A percentile compares a stretch with the other conserved stretches of the same genome.
Evolutionary conservation across 2,329 filamentous ascomycete species (phyloP).

Genomic region (Claviceps arundinis): DNA sequence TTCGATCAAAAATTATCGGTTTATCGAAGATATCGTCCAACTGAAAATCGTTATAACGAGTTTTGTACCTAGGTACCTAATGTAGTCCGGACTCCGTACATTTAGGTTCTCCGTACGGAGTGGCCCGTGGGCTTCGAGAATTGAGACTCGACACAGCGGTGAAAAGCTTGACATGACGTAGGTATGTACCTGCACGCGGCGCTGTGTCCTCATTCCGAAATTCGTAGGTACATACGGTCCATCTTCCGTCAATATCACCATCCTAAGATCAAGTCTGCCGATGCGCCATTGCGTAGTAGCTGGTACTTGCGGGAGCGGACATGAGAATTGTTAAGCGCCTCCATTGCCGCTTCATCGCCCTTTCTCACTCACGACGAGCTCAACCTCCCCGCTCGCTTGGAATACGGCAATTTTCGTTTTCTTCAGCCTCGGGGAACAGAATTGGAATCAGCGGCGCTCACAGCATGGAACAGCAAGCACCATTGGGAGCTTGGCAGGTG

Average conservation of each 20-base stretch:
- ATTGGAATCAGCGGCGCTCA: background rate
- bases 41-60: too few species aligned
- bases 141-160: too few species aligned
- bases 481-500: conserved; percentile 28
- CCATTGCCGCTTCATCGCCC: background rate
- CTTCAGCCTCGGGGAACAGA: background rate
- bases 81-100: too few species aligned
- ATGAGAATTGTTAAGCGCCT: conserved; percentile 7
- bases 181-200: too few species aligned
- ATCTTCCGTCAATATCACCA: background rate
- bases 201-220: too few species aligned
- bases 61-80: too few species aligned
- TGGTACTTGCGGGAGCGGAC: conserved; percentile 3
- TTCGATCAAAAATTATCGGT: too few species aligned
- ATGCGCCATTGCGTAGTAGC: background rate
- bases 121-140: too few species aligned
- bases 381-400: background rate
- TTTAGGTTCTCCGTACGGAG: too few species aligned
- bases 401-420: background rate
- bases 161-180: too few species aligned
- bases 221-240: too few species aligned
- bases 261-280: background rate
- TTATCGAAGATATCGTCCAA: too few species aligned
- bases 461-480: conserved; percentile 12
- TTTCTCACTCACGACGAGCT: background rate